These are phyloP conservation scores for Salvia miltiorrhiza DNA, from an alignment of 257 asterid genomes.

Conservation along the genomic window DNA sequence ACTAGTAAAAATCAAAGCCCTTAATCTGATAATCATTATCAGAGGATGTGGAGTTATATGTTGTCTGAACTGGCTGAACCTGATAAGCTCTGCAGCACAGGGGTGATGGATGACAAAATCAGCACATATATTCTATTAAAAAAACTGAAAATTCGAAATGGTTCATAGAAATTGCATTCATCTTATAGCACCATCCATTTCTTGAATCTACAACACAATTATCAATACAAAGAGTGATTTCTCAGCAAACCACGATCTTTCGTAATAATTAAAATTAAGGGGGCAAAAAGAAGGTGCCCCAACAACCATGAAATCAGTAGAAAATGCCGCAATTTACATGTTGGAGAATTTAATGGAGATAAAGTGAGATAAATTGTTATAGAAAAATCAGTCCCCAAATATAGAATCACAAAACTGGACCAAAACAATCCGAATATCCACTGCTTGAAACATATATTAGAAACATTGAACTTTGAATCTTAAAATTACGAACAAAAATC, in stretches of 20 bases:
- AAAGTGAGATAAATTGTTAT: neutral
- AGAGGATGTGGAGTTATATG: no score
- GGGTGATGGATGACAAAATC: neutral
- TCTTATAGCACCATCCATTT: neutral
- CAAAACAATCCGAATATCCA: constrained; percentile 6
- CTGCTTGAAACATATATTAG: no score
- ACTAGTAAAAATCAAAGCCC: no score
- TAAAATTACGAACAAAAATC: no score
- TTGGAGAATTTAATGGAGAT: constrained; percentile 22
- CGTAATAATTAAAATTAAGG: constrained; percentile 3
- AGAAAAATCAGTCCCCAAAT: constrained; percentile 5
- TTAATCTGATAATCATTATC: no score
- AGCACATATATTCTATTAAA: neutral
- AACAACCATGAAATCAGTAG: constrained; percentile 20
- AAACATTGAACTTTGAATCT: no score
- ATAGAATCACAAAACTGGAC: neutral
- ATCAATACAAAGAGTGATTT: neutral
- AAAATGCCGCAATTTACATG: constrained; percentile 19
- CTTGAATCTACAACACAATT: constrained; percentile 13
- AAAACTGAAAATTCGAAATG: neutral
- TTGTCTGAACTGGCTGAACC: no score
- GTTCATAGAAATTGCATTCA: neutral
- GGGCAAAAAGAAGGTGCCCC: constrained; percentile 18
- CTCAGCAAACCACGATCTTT: constrained; percentile 10
- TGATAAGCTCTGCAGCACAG: constrained; percentile 24